phyloP scores from a whole-genome alignment of 768 basidiomycete genomes.

The Leccinum disarticulatum region DNA sequence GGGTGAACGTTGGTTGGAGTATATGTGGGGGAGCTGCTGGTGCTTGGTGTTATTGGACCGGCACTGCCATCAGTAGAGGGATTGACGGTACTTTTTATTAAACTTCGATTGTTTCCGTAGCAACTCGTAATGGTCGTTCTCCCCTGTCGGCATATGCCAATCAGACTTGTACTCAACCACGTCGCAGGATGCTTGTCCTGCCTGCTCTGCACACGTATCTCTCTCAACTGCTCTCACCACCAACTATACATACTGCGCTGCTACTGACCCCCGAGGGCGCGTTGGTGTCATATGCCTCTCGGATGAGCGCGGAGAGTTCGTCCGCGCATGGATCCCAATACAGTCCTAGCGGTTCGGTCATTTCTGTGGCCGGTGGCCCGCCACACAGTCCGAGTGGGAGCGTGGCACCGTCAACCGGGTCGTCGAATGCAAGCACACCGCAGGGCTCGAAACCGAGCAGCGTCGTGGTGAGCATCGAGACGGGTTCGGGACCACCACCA shows the following conservation, averaged over 20 bases:
- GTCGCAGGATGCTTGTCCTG: constrained; percentile 60
- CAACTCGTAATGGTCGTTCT: constrained; percentile 20
- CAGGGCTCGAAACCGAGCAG: constrained; percentile 16
- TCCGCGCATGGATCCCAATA: not conserved
- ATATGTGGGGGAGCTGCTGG: constrained; percentile 12
- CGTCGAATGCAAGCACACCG: constrained; percentile 9
- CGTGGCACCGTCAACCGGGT: constrained; percentile 11
- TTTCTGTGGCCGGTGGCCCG: constrained; percentile 1
- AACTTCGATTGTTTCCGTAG: constrained; percentile 23
- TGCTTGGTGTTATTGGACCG: not conserved
- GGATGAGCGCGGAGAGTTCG: constrained; percentile 32
- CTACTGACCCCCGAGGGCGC: constrained; percentile 75
- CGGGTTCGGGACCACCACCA: not conserved
- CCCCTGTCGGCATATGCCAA: constrained; percentile 4
- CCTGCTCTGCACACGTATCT: constrained; percentile 66
- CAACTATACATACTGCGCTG: constrained; percentile 66
- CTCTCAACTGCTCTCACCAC: constrained; percentile 52
- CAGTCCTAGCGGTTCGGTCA: constrained; percentile 7
- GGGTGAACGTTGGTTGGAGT: constrained; percentile 6
- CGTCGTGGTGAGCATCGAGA: constrained; percentile 7
- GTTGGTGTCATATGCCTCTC: constrained; percentile 62
- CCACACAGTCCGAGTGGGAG: constrained; percentile 13
- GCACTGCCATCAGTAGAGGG: not conserved
- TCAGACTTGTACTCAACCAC: constrained; percentile 1
- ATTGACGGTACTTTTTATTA: constrained; percentile 2